Evolutionary conservation across 2,329 filamentous ascomycete species (phyloP), one percentile per base, ranked within the genome.

Genomic region (Pyricularia grisea): DNA sequence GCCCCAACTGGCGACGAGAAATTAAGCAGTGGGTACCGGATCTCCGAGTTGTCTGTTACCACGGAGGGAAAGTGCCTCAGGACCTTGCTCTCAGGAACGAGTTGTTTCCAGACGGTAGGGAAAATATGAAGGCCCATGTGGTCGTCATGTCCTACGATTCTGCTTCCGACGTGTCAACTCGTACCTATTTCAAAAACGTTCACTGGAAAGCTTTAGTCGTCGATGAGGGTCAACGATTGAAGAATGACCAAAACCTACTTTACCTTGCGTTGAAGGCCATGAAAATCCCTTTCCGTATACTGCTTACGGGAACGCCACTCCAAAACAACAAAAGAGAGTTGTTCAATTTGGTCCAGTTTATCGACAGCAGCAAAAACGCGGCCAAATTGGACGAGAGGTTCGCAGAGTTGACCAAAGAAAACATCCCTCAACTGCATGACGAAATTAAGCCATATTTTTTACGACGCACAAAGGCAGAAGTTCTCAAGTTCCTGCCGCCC

Each of bases 131-230:
- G 73, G 94, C 93, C 33, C 94, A 99, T 75, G 87, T 97, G 25
- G 93, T 99, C 0, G 90, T 99, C 74, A 97, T 95, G 76, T 98
- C 94, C 0, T 99, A 97, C 74, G 94, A 98, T 75, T 91, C 93
- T 10, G 92, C 93, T 50, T 84, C 90, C 58, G 93, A 97, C 71
- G 86, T 90, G 5, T 85, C 84, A 67, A 90, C 88, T 60, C 87
- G 84, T 69, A 79, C 77, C 11, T 86, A 90, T 55, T 92, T 99
- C 76, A 85, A 83, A 30, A 82, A 81, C 14, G 87, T 97, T 27
- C 88, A 88, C 61, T 99, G 95, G 95, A 88, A 90, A 67, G 94
- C 92, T 0, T 81, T 99, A 36, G 88, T 99, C 17, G 92, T 98
- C 0, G 95, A 99, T 74, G 95, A 99, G 80, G 95, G 95, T 2